Evolutionary conservation across 306 rosid species (phyloP), one percentile per base, ranked within the genome.

Genomic region (Inga oerstediana): DNA sequence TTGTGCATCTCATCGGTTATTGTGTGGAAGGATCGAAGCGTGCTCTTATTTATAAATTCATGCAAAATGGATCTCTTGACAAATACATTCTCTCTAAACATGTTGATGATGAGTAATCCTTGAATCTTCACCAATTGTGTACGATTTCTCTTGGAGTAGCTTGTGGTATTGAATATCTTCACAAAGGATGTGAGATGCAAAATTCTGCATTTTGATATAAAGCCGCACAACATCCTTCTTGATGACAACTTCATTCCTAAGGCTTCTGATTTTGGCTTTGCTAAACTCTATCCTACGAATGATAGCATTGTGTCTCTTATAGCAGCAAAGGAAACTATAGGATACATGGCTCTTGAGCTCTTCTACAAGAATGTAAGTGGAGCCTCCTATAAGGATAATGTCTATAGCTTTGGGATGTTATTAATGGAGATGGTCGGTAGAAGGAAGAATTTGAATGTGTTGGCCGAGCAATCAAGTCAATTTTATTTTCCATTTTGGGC

Each of bases 231-330:
- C 24, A 67, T 71, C 4, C 75, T 71, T 71, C 75, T 71, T 4
- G 72, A 77, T 17, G 79, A 79, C 1, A 74, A 79, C 9, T 68
- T 79, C 71, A 67, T 4, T 2, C 84, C 86, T 0, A 86, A 82
- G 27, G 70, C 82, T 5, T 86, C 81, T 9, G 84, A 82, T 12
- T 86, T 86, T 30, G 88, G 88, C 20, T 39, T 86, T 6, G 86
- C 84, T 12, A 82, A 58, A 17, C 24, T 83, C 2, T 80, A 83
- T 73, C 41, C 85, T 0, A 6, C 11, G 2, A 48, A 80, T 0
- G 39, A 87, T 2, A 83, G 75, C 35, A 77, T 77, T 64, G 78
- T 87, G 10, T 30, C 77, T 37, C 20, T 83, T 11, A 87, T 84
- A 5, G 67, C 10, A 20, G 54, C 35, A 4, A 43, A 34, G 7